These are phyloP conservation scores for Rhizopogon sp. DNA, from an alignment of 768 basidiomycete genomes.

Conservation along the genomic window DNA sequence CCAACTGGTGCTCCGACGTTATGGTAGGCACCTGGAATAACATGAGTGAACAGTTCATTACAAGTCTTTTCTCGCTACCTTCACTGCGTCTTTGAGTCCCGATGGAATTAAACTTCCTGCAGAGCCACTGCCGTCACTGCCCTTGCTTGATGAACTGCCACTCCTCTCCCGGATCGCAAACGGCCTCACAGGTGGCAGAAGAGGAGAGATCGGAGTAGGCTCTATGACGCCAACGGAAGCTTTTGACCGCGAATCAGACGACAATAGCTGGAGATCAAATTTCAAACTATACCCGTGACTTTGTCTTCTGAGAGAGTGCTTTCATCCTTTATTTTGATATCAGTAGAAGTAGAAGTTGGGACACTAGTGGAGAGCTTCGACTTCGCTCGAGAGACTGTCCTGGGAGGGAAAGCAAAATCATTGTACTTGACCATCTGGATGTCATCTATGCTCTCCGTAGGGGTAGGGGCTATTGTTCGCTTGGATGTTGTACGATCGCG, in stretches of 20 bases:
- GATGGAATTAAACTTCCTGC: constrained; percentile 37
- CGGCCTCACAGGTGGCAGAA: constrained; percentile 41
- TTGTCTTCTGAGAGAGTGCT: background rate
- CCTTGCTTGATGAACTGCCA: constrained; percentile 40
- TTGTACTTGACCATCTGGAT: constrained; percentile 39
- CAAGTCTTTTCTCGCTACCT: constrained; percentile 37
- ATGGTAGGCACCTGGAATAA: constrained; percentile 53
- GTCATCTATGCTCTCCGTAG: constrained; percentile 33
- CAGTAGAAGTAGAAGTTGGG: constrained; percentile 10
- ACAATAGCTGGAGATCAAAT: constrained; percentile 1
- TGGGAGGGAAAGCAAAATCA: constrained; percentile 50
- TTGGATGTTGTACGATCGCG: constrained; percentile 29
- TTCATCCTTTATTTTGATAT: constrained; percentile 20
- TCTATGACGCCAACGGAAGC: constrained; percentile 56
- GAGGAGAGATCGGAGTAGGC: constrained; percentile 30
- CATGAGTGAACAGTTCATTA: background rate
- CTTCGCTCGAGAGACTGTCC: constrained; percentile 27
- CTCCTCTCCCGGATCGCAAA: constrained; percentile 45
- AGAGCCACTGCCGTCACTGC: constrained; percentile 27
- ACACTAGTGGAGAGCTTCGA: constrained; percentile 24
- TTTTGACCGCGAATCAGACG: constrained; percentile 35
- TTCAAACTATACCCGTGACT: background rate
- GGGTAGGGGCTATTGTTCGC: constrained; percentile 17
- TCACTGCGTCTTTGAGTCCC: constrained; percentile 68
- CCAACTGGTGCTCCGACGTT: constrained; percentile 65